These are phyloP conservation scores for Zea luxurians DNA, from an alignment of 176 grass and related monocot species.

Conservation along the genomic window DNA sequence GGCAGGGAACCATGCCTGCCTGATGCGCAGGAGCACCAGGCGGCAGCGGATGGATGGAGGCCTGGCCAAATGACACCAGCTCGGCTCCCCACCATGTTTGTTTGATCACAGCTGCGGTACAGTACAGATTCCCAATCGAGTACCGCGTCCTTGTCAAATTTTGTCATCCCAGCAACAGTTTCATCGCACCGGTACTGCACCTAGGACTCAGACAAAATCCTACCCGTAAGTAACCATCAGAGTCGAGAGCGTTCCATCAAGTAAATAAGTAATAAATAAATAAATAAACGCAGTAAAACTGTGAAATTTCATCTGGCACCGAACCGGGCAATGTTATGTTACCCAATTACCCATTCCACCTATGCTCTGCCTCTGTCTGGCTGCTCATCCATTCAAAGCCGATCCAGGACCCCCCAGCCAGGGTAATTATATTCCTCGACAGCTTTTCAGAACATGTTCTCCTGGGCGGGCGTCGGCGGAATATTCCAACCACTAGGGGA, in stretches of 20 bases:
- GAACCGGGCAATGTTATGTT: too few relatives aligned
- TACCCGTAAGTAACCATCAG: too few relatives aligned
- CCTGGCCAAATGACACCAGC: slow-evolving; percentile 39
- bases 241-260: too few relatives aligned
- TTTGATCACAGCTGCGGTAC: background rate
- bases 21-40: slow-evolving; percentile 26
- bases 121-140: slow-evolving; percentile 22
- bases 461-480: slow-evolving; percentile 26
- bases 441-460: slow-evolving; percentile 56
- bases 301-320: background rate
- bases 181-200: too few relatives aligned
- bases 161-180: background rate
- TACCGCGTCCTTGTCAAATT: slow-evolving; percentile 23
- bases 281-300: too few relatives aligned
- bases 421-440: slow-evolving; percentile 39
- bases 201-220: too few relatives aligned
- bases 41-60: background rate
- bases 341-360: slow-evolving; percentile 34
- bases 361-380: slow-evolving; percentile 25
- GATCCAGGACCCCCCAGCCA: slow-evolving; percentile 1
- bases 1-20: slow-evolving; percentile 18
- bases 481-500: slow-evolving; percentile 49
- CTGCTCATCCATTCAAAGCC: slow-evolving; percentile 47
- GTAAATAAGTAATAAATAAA: too few relatives aligned
- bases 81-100: slow-evolving; percentile 21